These are phyloP conservation scores for Geotrichum australiense DNA, from an alignment of 1,139 yeast species.

Conservation along the genomic window DNA sequence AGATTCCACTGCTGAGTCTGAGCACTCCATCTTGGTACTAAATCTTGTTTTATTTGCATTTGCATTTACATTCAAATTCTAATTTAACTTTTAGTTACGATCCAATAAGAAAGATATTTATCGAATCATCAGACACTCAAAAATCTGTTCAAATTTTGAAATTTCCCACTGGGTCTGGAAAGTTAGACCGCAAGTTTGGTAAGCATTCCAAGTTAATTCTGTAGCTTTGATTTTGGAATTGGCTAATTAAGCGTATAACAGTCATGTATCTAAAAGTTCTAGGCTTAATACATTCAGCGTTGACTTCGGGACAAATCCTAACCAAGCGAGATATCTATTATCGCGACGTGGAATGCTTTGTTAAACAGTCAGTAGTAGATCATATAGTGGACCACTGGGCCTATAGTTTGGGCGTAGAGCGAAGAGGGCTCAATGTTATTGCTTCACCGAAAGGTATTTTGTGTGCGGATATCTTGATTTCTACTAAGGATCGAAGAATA, in stretches of 20 bases:
- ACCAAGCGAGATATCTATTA: slow-evolving; percentile 64
- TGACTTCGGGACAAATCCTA: slow-evolving; percentile 18
- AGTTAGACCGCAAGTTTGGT: slow-evolving; percentile 12
- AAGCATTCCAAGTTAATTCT: not conserved
- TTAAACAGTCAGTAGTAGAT: slow-evolving; percentile 43
- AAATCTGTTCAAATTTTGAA: not conserved
- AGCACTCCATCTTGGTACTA: not conserved
- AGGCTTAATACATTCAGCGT: slow-evolving; percentile 18
- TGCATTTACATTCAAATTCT: no score
- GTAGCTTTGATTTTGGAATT: not conserved
- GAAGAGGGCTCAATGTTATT: slow-evolving; percentile 39
- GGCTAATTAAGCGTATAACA: slow-evolving; percentile 1
- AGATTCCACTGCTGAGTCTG: no score
- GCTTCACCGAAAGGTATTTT: slow-evolving; percentile 63
- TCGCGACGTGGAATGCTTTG: slow-evolving; percentile 52
- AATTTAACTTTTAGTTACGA: slow-evolving; percentile 9
- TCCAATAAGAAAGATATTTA: slow-evolving; percentile 1
- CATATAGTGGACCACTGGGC: slow-evolving; percentile 35
- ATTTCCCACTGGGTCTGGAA: slow-evolving; percentile 5
- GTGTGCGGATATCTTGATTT: slow-evolving; percentile 36
- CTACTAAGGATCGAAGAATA: slow-evolving; percentile 19
- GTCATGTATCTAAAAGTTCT: slow-evolving; percentile 18
- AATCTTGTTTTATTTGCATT: not conserved
- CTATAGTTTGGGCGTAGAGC: slow-evolving; percentile 24
- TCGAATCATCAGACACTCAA: not conserved